Evolutionary conservation across 2,329 filamentous ascomycete species (phyloP).

Genomic region (Gliomastix tumulicola): DNA sequence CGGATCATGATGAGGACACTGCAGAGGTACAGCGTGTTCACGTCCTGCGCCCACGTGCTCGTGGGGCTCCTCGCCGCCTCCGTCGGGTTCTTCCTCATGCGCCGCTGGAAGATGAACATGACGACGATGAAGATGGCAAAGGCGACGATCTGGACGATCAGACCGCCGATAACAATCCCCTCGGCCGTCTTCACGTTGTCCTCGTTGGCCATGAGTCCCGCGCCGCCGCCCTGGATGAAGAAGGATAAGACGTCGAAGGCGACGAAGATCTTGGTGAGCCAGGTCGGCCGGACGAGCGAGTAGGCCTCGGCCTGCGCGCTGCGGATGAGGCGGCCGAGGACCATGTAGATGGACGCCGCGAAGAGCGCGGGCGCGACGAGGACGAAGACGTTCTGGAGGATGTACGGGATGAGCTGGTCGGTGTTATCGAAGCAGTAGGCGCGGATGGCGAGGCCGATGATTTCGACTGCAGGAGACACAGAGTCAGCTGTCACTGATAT

Average conservation of each 20-base stretch:
- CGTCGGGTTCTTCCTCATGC: constrained; percentile 5
- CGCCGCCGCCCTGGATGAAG: constrained; percentile 17
- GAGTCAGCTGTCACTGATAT: no score
- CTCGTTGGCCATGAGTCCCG: constrained; percentile 14
- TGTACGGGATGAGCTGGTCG: not conserved
- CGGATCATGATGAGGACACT: constrained; percentile 30
- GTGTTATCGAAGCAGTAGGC: not conserved
- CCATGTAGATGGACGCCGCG: constrained; percentile 38
- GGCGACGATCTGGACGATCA: constrained; percentile 48
- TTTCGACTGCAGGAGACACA: not conserved
- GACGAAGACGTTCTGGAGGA: constrained; percentile 19
- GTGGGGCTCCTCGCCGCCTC: no score
- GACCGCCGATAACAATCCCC: constrained; percentile 43
- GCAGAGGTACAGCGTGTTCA: constrained; percentile 26
- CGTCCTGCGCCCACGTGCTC: no score
- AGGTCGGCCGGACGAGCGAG: constrained; percentile 11
- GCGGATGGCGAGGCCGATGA: not conserved
- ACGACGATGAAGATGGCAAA: constrained; percentile 45
- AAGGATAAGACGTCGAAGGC: constrained; percentile 19
- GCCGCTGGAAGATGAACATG: constrained; percentile 33
- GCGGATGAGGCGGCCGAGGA: constrained; percentile 29
- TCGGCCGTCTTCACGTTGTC: constrained; percentile 19
- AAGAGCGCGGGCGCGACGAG: constrained; percentile 35
- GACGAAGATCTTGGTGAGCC: constrained; percentile 25
- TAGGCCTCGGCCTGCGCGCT: constrained; percentile 11